These are phyloP conservation scores for Pholiota conissans DNA, from an alignment of 768 basidiomycete species.

Conservation along the genomic window DNA sequence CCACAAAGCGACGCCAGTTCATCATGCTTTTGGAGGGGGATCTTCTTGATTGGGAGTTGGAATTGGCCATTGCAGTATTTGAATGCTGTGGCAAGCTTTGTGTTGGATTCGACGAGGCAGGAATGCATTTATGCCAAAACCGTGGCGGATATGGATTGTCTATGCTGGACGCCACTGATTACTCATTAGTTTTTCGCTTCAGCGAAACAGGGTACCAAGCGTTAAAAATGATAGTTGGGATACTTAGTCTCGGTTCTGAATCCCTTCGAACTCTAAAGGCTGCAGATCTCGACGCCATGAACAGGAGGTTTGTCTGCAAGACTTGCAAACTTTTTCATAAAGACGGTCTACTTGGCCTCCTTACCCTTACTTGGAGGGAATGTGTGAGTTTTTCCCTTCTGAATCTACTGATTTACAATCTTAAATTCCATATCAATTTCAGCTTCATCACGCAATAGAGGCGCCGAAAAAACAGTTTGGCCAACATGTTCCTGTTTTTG, in stretches of 20 bases:
- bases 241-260: background rate
- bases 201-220: background rate
- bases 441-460: background rate
- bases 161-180: background rate
- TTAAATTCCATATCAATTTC: background rate
- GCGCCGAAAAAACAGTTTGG: background rate
- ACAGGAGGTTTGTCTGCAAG: background rate
- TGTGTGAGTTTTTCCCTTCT: background rate
- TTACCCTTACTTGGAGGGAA: background rate
- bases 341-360: background rate
- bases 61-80: background rate
- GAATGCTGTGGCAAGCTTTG: background rate
- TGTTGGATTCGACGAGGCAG: background rate
- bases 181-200: background rate
- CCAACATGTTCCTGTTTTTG: background rate
- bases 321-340: background rate
- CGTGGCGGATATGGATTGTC: background rate
- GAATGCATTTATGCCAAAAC: background rate
- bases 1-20: background rate
- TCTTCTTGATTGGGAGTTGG: background rate
- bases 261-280: background rate
- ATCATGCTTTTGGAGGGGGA: background rate
- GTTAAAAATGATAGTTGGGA: background rate
- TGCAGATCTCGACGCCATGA: background rate
- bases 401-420: background rate